Evolutionary conservation across 1,284 basidiomycete species (phyloP), one percentile per base, ranked within the genome.

Genomic region (Termitomyces sp.): DNA sequence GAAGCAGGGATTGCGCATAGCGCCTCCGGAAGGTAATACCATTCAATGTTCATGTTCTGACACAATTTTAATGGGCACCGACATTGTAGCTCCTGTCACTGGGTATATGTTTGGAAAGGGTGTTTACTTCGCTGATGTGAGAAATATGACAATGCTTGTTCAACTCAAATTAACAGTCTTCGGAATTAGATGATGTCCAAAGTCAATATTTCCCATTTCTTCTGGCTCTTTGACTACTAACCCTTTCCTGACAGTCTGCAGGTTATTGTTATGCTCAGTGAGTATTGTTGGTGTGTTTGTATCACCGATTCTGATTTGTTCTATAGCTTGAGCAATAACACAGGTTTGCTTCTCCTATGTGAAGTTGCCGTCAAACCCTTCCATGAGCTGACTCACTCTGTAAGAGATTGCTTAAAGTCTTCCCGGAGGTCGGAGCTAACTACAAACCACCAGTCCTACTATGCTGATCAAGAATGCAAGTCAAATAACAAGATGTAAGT

Each of bases 41-140:
- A 10, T 42, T 31, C 10, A 24, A 43, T n/a, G 21, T 41, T 8
- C 31, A 17, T 19, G 3, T 31, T 52, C 3, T 41, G 13, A n/a
- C 8, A 7, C 2, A 15, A 19, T 3, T 51, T 34, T 53, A 39
- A 53, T 45, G 5, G 9, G 21, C 9, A 34, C n/a, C 19, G 33
- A 4, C 17, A 5, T 24, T 47, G 4, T 52, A 78, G 79, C 80
- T 28, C 80, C 80, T 53, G 78, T 77, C 17, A 79, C 75, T 58
- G 79, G 78, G 51, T 84, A 84, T 64, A 84, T 84, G 83, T 86
- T 86, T 62, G 84, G 84, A 50, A 86, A 86, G 68, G 84, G 83
- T 42, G 80, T 84, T 28, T 86, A 86, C 64, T 82, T 85, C 53
- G 83, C 83, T 10, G 83, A 86, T 68, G 81, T 82, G 61, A 66